phyloP scores from a whole-genome alignment of 805 yeast species.

The Zygosaccharomyces bailii region DNA sequence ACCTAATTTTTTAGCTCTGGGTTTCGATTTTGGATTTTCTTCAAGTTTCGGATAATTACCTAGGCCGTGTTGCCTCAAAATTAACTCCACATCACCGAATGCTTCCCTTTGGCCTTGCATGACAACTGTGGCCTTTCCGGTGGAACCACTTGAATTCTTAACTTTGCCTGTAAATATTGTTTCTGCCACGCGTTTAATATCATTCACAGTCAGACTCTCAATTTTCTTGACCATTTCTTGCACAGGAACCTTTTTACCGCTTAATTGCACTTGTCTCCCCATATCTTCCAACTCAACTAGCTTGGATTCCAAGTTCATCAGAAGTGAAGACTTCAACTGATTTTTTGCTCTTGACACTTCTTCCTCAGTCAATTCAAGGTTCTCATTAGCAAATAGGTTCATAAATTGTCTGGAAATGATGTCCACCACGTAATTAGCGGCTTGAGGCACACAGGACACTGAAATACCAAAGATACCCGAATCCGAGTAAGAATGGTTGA shows the following conservation, averaged over 20 bases:
- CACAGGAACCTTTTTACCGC: constrained; percentile 69
- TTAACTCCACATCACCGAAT: constrained; percentile 77
- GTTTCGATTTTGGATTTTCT: constrained; percentile 9
- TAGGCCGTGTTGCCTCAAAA: constrained; percentile 67
- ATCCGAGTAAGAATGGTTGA: constrained; percentile 86
- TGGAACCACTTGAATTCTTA: constrained; percentile 43
- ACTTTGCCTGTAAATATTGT: constrained; percentile 69
- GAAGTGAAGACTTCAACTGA: constrained; percentile 78
- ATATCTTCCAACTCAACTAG: constrained; percentile 93
- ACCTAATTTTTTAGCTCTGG: constrained; percentile 12
- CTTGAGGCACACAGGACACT: constrained; percentile 78
- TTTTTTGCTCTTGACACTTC: constrained; percentile 91
- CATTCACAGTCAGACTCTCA: constrained; percentile 60
- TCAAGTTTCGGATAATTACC: constrained; percentile 40
- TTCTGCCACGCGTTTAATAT: constrained; percentile 70
- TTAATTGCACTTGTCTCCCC: constrained; percentile 90
- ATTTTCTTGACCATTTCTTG: constrained; percentile 79
- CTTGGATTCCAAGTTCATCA: constrained; percentile 91
- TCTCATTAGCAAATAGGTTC: constrained; percentile 47
- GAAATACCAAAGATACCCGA: constrained; percentile 90
- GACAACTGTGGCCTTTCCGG: constrained; percentile 76
- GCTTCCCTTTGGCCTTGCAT: constrained; percentile 83
- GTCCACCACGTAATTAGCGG: constrained; percentile 80
- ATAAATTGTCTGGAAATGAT: constrained; percentile 65
- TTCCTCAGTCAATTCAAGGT: constrained; percentile 58